Base-by-base conservation (phyloP, 192 early-diverging fungal genomes). In the Coemansia sp. region DNA sequence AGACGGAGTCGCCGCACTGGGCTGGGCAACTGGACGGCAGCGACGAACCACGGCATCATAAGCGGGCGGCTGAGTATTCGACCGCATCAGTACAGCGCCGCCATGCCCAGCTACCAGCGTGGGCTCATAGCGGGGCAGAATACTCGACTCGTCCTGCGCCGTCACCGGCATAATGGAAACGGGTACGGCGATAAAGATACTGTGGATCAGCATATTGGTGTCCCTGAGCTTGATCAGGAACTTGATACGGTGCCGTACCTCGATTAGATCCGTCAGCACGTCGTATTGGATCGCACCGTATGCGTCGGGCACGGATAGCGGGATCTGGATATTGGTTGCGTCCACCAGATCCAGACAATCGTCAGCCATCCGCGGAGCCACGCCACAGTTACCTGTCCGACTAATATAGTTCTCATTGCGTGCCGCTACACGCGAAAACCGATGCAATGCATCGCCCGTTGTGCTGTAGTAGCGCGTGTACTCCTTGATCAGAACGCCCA, bases 401-500 rank as follows among this genome's bases (percentile, higher is more conserved):
- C 59, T 42, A 14, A 79, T 53, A 33, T 60, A 72, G 58, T 77
- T 73, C 22, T 82, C 80, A 55, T 77, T 72, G 11, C 80, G 74
- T n/a, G 67, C 64, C 3, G 72, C 66, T 0, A 82, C 68, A 0
- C 70, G 61, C 2, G 67, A 47, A 50, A 70, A 64, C 53, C 55
- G 37, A 50, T 72, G 70, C 44, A 71, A 41, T 2, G 67, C 40
- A 2, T 57, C 53, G 19, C 64, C 74, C 0, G 37, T 41, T 1
- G 63, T 23, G 58, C 64, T 62, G 27, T 72, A 62, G 54, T 77
- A 84, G 7, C 84, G 72, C 23, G 74, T 57, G 40, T 83, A 86
- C 66, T 88, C 87, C 27, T 84, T 86, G 50, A 88, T 65, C 8
- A 72, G 54, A 41, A 76, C 79, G n/a, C 73, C 70, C 6, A 84